Percentiles rank a stretch among this genome's conserved stretches.
Conservation (phyloP, 176 grass and related monocot genomes). For the Aegilops umbellulata region DNA sequence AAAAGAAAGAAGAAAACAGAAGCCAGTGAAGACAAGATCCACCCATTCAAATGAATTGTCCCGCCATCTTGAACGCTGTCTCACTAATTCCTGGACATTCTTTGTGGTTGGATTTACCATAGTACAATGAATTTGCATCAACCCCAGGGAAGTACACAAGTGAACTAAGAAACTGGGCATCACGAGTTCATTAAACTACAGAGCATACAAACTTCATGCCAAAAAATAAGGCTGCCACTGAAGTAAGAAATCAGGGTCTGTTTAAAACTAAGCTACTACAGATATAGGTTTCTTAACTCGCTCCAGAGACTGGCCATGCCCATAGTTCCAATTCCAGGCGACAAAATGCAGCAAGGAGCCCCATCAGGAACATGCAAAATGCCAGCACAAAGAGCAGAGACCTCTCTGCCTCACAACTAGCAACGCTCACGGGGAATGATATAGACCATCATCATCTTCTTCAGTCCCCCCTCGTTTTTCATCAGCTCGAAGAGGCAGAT, state of each 20-base stretch:
- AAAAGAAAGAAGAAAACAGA: no score
- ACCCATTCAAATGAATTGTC: no score
- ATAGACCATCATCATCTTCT: conserved; percentile 6
- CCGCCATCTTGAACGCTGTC: no score
- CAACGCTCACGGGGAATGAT: conserved; percentile 15
- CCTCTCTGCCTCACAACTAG: background rate
- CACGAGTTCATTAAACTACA: background rate
- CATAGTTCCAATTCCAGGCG: background rate
- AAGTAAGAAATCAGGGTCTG: background rate
- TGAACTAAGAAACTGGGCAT: background rate
- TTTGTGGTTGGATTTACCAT: no score
- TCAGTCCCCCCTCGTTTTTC: no score
- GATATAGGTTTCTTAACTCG: no score
- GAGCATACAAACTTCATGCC: background rate
- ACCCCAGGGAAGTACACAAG: background rate
- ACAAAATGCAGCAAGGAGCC: background rate
- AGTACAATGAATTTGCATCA: background rate
- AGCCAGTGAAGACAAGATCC: no score
- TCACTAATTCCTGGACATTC: no score
- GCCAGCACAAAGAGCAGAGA: background rate
- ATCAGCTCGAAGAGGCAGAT: no score
- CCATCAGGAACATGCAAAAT: background rate
- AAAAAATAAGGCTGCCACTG: background rate
- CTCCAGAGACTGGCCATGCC: background rate
- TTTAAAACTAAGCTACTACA: background rate